These are phyloP conservation scores for Boletus sp. DNA, from an alignment of 768 basidiomycete species.

Conservation along the genomic window DNA sequence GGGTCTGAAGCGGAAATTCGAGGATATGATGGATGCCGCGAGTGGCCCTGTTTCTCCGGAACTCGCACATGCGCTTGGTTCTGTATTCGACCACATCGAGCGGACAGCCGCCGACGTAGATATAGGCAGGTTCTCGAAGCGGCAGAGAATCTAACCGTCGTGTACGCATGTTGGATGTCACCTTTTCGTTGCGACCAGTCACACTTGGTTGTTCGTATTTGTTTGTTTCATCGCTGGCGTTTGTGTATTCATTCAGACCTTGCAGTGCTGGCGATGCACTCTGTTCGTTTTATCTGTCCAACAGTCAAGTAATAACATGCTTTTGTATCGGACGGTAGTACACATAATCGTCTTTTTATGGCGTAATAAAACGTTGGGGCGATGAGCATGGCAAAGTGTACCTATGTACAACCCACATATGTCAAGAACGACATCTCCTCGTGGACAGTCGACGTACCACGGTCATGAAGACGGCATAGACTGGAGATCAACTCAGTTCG, in stretches of 20 bases:
- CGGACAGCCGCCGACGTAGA: conserved; percentile 29
- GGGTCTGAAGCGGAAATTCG: conserved; percentile 31
- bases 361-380: conserved; percentile 8
- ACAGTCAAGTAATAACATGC: conserved; percentile 4
- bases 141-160: conserved; percentile 21
- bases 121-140: conserved; percentile 24
- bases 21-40: conserved; percentile 31
- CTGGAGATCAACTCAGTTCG: conserved; percentile 19
- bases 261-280: neutral
- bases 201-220: neutral
- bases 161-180: neutral
- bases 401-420: neutral
- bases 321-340: conserved; percentile 14
- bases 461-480: too few species aligned
- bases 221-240: conserved; percentile 2
- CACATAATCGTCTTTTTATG: conserved; percentile 8
- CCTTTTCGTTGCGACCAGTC: neutral
- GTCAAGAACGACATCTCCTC: neutral
- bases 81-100: conserved; percentile 36
- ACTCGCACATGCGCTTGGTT: conserved; percentile 31
- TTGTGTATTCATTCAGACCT: neutral
- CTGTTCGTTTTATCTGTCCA: neutral
- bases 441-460: too few species aligned
- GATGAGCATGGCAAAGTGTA: neutral
- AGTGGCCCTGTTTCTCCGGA: conserved; percentile 32